These are phyloP conservation scores for Trypanosoma avium DNA, from an alignment of 208 protist genomes.

Conservation along the genomic window DNA sequence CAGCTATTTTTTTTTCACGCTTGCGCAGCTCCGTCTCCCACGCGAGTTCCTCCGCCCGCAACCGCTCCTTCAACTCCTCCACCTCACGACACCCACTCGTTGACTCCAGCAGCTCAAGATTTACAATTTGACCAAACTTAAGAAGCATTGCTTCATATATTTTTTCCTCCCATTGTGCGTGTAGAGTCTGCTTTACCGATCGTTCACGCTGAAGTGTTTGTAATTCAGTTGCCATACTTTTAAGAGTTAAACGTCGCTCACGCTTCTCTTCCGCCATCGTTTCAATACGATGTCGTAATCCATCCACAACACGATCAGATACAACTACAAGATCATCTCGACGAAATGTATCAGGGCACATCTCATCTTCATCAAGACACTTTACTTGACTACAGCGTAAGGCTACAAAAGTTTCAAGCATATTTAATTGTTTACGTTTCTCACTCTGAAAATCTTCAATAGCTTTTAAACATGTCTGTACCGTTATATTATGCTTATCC, in stretches of 20 bases:
- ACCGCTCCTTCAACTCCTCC: conserved; percentile 88
- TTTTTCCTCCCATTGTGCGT: conserved; percentile 81
- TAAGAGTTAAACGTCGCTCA: conserved; percentile 45
- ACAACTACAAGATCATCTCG: conserved; percentile 78
- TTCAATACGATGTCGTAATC: conserved; percentile 70
- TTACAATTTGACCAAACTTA: conserved; percentile 94
- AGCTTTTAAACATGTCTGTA: conserved; percentile 64
- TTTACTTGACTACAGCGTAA: conserved; percentile 85
- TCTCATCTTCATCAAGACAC: conserved; percentile 45
- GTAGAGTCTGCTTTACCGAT: conserved; percentile 60
- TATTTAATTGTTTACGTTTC: conserved; percentile 95
- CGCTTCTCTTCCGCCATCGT: conserved; percentile 80
- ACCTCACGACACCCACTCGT: conserved; percentile 84
- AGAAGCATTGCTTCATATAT: conserved; percentile 94
- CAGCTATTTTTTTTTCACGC: conserved; percentile 66
- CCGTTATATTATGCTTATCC: conserved; percentile 58
- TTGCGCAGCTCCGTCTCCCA: conserved; percentile 72
- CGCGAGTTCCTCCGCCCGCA: conserved; percentile 76
- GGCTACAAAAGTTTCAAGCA: conserved; percentile 91
- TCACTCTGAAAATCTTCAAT: conserved; percentile 90
- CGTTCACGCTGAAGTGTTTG: conserved; percentile 69
- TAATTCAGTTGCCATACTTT: conserved; percentile 57
- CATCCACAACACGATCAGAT: conserved; percentile 52
- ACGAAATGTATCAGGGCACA: conserved; percentile 51
- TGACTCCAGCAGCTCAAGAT: conserved; percentile 92